These are phyloP conservation scores for Seiridium cupressi DNA, from an alignment of 2,329 filamentous ascomycete genomes.

Conservation along the genomic window DNA sequence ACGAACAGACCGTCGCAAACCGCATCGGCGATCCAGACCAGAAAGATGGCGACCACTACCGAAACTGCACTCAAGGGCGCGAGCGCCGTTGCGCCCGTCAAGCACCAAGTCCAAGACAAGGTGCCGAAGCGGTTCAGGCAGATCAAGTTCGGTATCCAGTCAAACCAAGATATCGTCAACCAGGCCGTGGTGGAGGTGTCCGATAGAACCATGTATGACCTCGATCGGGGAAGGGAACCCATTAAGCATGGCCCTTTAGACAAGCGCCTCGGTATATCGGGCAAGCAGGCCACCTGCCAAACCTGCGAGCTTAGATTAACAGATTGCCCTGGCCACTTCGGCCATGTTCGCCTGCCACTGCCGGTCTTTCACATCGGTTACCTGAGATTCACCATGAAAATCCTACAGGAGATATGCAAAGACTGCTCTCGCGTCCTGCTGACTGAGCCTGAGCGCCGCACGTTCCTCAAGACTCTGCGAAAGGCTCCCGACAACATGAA, in stretches of 20 bases:
- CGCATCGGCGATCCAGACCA: neutral
- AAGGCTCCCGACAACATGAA: slow-evolving; percentile 84
- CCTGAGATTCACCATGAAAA: slow-evolving; percentile 86
- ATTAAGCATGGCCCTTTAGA: slow-evolving; percentile 86
- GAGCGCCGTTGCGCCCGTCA: slow-evolving; percentile 45
- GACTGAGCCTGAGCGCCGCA: slow-evolving; percentile 73
- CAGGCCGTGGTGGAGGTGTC: slow-evolving; percentile 93
- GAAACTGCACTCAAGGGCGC: slow-evolving; percentile 12
- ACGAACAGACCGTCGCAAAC: neutral
- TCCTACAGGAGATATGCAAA: slow-evolving; percentile 96
- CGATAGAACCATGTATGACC: slow-evolving; percentile 90
- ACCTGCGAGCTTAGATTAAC: slow-evolving; percentile 82
- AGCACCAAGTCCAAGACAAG: slow-evolving; percentile 87
- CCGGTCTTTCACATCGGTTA: slow-evolving; percentile 97
- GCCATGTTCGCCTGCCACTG: slow-evolving; percentile 84
- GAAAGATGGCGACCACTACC: slow-evolving; percentile 24
- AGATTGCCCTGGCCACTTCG: slow-evolving; percentile 92
- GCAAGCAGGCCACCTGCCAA: slow-evolving; percentile 73
- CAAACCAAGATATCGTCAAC: slow-evolving; percentile 90
- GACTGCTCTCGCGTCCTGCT: slow-evolving; percentile 84
- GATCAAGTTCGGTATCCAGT: slow-evolving; percentile 93
- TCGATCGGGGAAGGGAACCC: slow-evolving; percentile 73
- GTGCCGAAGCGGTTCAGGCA: slow-evolving; percentile 89
- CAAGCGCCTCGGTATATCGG: slow-evolving; percentile 75
- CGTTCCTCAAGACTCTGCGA: slow-evolving; percentile 77